Evolutionary conservation across 2,329 filamentous ascomycete genomes (phyloP).

Genomic region (Penicillium glabrum): DNA sequence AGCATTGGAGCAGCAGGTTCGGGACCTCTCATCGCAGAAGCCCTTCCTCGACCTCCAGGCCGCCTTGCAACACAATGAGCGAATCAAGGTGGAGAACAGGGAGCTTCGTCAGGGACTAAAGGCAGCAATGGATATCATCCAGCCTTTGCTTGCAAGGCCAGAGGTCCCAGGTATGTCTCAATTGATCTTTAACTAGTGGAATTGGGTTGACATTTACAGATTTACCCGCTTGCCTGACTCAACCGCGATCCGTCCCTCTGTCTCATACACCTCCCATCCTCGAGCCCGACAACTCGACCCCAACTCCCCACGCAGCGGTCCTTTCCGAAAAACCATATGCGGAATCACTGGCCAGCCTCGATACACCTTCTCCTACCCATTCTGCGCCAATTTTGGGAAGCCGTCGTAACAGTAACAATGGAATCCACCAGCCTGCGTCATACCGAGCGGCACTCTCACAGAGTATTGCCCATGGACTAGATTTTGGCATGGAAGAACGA

Average conservation of each 20-base stretch:
- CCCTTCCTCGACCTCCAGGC: constrained; percentile 81
- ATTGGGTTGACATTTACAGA: constrained; percentile 12
- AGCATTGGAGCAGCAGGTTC: constrained; percentile 67
- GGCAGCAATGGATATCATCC: constrained; percentile 59
- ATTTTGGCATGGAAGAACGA: constrained; percentile 61
- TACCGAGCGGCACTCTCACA: constrained; percentile 45
- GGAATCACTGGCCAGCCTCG: constrained; percentile 29
- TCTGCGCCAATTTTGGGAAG: constrained; percentile 24
- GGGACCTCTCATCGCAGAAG: constrained; percentile 74
- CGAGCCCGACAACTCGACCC: constrained; percentile 25
- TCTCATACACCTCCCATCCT: constrained; percentile 27
- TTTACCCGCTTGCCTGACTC: constrained; percentile 14
- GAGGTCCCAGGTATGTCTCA: constrained; percentile 45
- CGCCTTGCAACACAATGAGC: constrained; percentile 72
- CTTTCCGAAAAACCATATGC: constrained; percentile 28
- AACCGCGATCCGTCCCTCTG: constrained; percentile 15
- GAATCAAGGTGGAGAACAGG: constrained; percentile 74
- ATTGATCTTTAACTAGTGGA: neutral
- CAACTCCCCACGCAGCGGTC: constrained; percentile 16
- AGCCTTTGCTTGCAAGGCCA: constrained; percentile 42
- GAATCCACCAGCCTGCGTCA: constrained; percentile 24
- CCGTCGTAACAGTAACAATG: constrained; percentile 27
- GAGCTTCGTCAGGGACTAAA: constrained; percentile 71
- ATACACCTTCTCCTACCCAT: constrained; percentile 31
- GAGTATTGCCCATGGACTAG: constrained; percentile 54